Conservation (phyloP, 2,329 filamentous ascomycete species). For the Xylariaceae sp. region DNA sequence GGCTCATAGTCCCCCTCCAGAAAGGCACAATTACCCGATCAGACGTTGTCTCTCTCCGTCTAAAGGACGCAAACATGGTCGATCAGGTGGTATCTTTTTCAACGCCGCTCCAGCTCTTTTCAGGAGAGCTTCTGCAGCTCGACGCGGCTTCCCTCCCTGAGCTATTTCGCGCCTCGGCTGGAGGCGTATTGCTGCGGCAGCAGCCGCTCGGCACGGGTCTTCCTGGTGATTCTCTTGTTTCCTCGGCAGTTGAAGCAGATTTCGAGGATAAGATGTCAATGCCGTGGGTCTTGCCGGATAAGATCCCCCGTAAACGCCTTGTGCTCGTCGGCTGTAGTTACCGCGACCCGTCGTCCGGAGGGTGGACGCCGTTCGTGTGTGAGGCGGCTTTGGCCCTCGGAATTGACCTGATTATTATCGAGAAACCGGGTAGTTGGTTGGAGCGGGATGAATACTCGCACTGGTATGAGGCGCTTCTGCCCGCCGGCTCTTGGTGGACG, state of each 20-base stretch:
- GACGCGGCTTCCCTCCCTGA: conserved; percentile 18
- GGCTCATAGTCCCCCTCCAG: conserved; percentile 28
- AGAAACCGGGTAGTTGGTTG: conserved; percentile 29
- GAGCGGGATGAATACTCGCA: conserved; percentile 22
- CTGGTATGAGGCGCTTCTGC: conserved; percentile 32
- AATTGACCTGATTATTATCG: conserved; percentile 32
- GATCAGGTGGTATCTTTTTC: conserved; percentile 26
- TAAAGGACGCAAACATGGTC: conserved; percentile 25
- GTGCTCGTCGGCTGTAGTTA: conserved; percentile 32
- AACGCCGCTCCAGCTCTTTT: conserved; percentile 22
- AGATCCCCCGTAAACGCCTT: conserved; percentile 26
- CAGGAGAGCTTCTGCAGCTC: conserved; percentile 11
- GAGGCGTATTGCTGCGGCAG: conserved; percentile 23
- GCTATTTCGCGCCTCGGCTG: conserved; percentile 27
- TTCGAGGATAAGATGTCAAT: conserved; percentile 28
- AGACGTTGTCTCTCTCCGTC: conserved; percentile 31
- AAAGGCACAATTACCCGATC: conserved; percentile 27
- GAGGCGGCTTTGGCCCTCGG: conserved; percentile 28
- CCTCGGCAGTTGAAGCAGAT: conserved; percentile 24
- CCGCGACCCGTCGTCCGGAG: conserved; percentile 29
- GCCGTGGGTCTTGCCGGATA: conserved; percentile 22
- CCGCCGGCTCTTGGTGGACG: conserved; percentile 28
- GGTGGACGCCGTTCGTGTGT: conserved; percentile 30
- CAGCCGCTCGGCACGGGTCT: background rate
- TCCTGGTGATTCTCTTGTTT: background rate